Conservation (phyloP, 495 filamentous ascomycete genomes). For the Lichina pygmaea region DNA sequence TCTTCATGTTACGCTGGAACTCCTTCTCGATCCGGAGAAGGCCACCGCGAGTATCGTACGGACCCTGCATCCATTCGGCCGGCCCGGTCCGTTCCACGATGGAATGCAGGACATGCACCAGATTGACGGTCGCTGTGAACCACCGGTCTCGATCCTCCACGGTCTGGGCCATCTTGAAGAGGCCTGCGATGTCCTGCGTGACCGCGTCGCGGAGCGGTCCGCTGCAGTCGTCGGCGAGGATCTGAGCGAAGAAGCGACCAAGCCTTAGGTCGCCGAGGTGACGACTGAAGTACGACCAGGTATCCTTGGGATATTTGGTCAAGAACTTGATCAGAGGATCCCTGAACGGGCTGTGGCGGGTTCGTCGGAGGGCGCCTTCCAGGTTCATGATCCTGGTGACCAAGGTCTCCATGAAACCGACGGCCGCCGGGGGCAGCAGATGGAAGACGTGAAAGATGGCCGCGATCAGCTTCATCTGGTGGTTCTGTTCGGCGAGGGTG, state of each 20-base stretch:
- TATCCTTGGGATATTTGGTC: constrained; percentile 73
- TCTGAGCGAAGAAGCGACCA: constrained; percentile 82
- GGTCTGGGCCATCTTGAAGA: constrained; percentile 35
- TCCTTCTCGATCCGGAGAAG: constrained; percentile 43
- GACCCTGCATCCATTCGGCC: constrained; percentile 50
- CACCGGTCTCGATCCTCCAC: constrained; percentile 29
- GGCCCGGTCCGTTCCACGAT: constrained; percentile 26
- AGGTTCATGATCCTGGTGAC: constrained; percentile 74
- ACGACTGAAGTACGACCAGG: constrained; percentile 48
- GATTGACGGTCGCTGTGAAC: constrained; percentile 59
- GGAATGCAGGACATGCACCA: constrained; percentile 58
- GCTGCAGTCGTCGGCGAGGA: constrained; percentile 53
- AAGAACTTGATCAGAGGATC: constrained; percentile 83
- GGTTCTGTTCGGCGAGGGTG: constrained; percentile 73
- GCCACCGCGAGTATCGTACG: constrained; percentile 40
- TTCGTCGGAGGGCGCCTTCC: constrained; percentile 63
- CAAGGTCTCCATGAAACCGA: constrained; percentile 67
- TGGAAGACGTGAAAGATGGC: constrained; percentile 94
- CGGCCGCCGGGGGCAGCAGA: constrained; percentile 64
- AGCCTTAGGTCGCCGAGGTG: constrained; percentile 59
- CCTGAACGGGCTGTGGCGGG: constrained; percentile 79
- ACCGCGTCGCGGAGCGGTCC: constrained; percentile 47
- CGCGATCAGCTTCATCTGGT: constrained; percentile 72
- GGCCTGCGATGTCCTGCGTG: constrained; percentile 39
- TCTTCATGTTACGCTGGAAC: constrained; percentile 39